Percentiles rank a stretch among this genome's conserved stretches.
phyloP scores from a whole-genome alignment of 371 early-diverging fungal species.

The Capillidium heterosporum region DNA sequence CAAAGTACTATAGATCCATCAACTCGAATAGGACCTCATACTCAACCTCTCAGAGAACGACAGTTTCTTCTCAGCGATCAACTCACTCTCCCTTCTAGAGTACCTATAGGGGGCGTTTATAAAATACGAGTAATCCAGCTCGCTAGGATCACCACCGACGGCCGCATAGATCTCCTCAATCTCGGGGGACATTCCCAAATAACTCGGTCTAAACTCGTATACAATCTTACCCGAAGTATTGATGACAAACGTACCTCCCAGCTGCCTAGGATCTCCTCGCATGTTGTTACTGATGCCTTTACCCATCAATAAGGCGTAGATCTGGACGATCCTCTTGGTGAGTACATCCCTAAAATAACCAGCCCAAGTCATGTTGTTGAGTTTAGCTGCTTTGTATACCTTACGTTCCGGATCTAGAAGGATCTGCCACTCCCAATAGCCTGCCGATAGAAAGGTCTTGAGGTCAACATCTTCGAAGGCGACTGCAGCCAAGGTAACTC shows the following conservation, averaged over 20 bases:
- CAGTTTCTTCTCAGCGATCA: no score
- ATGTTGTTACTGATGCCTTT: background rate
- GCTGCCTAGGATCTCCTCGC: background rate
- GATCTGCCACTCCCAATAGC: constrained; percentile 4
- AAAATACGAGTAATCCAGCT: background rate
- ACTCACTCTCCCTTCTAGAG: no score
- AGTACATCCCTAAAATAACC: background rate
- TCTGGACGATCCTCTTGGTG: background rate
- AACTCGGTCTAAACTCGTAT: background rate
- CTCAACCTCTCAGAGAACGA: no score
- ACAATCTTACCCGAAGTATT: background rate
- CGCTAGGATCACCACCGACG: constrained; percentile 1
- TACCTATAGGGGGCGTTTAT: no score
- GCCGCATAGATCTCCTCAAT: constrained; percentile 1
- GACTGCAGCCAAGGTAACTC: background rate
- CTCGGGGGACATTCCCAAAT: constrained; percentile 1
- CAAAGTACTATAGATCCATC: no score
- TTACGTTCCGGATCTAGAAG: constrained; percentile 1
- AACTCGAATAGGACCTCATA: no score
- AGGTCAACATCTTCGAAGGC: constrained; percentile 3
- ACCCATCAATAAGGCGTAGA: background rate
- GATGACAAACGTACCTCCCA: constrained; percentile 5
- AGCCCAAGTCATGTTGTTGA: background rate
- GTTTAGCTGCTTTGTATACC: background rate
- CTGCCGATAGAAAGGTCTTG: background rate